Percentiles rank a stretch among this genome's conserved stretches.
Conservation (phyloP, 352 stramenopile species). For the Phytophthora fragariaefolia region DNA sequence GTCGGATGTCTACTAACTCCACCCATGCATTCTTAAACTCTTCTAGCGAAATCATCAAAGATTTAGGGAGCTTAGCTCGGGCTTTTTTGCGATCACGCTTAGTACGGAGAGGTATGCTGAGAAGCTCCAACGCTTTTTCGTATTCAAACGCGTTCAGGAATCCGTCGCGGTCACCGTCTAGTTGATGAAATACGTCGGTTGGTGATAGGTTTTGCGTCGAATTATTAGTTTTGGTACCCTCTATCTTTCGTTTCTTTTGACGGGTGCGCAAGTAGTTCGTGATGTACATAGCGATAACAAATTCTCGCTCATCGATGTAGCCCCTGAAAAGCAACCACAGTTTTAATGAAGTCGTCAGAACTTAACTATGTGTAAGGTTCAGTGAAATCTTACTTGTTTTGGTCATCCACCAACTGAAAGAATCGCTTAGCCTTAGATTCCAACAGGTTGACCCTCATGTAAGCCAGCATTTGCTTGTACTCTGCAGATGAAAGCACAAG, state of each 20-base stretch:
- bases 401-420: conserved; percentile 75
- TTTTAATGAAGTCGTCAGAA: not conserved
- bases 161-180: conserved; percentile 65
- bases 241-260: conserved; percentile 16
- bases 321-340: conserved; percentile 35
- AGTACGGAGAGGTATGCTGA: conserved; percentile 38
- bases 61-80: conserved; percentile 43
- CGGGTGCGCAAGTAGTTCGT: conserved; percentile 65
- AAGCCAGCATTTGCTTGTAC: conserved; percentile 82
- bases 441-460: conserved; percentile 66
- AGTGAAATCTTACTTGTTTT: conserved; percentile 61
- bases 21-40: conserved; percentile 69
- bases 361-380: no score
- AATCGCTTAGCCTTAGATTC: conserved; percentile 74
- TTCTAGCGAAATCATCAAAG: conserved; percentile 45
- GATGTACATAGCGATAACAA: conserved; percentile 78
- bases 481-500: conserved; percentile 40
- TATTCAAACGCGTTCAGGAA: conserved; percentile 75
- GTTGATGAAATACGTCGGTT: conserved; percentile 64
- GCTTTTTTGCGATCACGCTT: conserved; percentile 26
- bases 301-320: conserved; percentile 78
- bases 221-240: conserved; percentile 2
- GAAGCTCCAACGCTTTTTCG: conserved; percentile 61
- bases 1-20: conserved; percentile 51
- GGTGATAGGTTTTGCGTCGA: conserved; percentile 42